A percentile compares a stretch with the other conserved stretches of the same genome.
Evolutionary conservation across 202 grass and related monocot genomes (phyloP).

Genomic region (Panicum hallii): DNA sequence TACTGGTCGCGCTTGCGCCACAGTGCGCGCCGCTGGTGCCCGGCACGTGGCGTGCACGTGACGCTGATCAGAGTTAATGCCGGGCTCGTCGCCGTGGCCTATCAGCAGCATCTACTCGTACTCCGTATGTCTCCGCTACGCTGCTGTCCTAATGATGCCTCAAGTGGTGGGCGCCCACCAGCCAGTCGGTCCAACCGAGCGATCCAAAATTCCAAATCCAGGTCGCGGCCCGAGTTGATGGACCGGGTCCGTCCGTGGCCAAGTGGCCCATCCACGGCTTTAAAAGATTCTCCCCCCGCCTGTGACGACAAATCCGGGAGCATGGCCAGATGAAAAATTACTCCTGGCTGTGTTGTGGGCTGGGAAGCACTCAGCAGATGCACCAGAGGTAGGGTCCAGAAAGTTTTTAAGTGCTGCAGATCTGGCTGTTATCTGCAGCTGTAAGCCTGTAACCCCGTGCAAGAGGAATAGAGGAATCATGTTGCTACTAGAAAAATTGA

Average conservation of each 20-base stretch:
- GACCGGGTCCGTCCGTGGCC: constrained; percentile 11
- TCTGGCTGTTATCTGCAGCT: constrained; percentile 41
- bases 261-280: constrained; percentile 20
- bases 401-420: constrained; percentile 42
- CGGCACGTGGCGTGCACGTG: constrained; percentile 59
- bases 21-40: constrained; percentile 30
- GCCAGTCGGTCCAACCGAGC: background rate
- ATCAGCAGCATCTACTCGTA: background rate
- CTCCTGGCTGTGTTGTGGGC: constrained; percentile 32
- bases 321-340: constrained; percentile 30
- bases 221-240: background rate
- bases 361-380: constrained; percentile 26
- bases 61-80: constrained; percentile 46
- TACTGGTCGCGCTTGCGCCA: constrained; percentile 7
- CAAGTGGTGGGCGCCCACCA: constrained; percentile 38
- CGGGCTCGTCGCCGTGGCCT: constrained; percentile 18
- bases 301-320: constrained; percentile 37
- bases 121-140: background rate
- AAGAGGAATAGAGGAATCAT: background rate
- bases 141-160: constrained; percentile 23
- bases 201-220: constrained; percentile 26
- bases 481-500: constrained; percentile 27
- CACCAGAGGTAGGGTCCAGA: constrained; percentile 38
- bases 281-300: constrained; percentile 41
- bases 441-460: constrained; percentile 11